phyloP scores from a whole-genome alignment of 23 red algal genomes.

The Gracilaria gracilis region DNA sequence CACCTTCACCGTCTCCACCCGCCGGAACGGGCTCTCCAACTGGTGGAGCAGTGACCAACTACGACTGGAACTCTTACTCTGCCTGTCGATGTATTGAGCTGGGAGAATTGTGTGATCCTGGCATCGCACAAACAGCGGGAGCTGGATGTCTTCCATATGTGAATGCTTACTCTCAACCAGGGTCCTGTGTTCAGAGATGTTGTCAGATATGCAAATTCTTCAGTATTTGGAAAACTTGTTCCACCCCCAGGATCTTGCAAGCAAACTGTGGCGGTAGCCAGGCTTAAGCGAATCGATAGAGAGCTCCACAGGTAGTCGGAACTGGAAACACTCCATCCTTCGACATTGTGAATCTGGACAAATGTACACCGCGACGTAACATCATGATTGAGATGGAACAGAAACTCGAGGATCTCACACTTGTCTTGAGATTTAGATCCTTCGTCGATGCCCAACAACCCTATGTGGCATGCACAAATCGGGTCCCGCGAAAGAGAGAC shows the following conservation, averaged over 20 bases:
- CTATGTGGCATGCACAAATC: too few species aligned
- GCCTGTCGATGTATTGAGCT: conserved; percentile 15
- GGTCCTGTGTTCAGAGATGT: conserved; percentile 16
- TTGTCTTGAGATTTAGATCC: too few species aligned
- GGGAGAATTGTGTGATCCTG: background rate
- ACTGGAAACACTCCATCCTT: background rate
- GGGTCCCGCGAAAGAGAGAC: too few species aligned
- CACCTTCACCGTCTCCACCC: conserved; percentile 11
- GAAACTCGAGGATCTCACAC: too few species aligned
- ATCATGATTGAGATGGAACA: too few species aligned
- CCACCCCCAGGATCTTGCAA: background rate
- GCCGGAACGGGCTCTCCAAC: background rate
- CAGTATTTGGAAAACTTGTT: conserved; percentile 34
- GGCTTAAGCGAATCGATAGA: background rate
- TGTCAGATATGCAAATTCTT: conserved; percentile 31
- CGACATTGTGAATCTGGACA: too few species aligned
- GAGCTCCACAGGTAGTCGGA: background rate
- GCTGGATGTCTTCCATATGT: conserved; percentile 14
- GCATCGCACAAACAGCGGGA: conserved; percentile 17
- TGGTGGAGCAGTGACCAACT: background rate
- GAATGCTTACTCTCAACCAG: background rate
- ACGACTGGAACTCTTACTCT: conserved; percentile 35
- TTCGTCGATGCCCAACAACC: too few species aligned
- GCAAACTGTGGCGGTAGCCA: background rate
- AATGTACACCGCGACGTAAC: too few species aligned